These are phyloP conservation scores for Plasmodium inui DNA, from an alignment of 169 alveolate genomes.

Conservation along the genomic window DNA sequence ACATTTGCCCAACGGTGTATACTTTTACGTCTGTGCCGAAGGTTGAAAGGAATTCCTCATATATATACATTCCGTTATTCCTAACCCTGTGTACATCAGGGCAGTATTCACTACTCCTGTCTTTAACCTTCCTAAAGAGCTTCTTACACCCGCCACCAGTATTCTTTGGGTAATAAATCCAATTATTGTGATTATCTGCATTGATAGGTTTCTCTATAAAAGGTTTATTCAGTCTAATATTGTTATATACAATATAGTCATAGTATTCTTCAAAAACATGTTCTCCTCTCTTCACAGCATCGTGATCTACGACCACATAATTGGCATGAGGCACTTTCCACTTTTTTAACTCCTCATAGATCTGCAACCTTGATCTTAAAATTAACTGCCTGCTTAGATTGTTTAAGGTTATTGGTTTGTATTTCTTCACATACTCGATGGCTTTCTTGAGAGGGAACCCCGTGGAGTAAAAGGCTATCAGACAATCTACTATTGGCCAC, in stretches of 20 bases:
- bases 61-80: slow-evolving; percentile 92
- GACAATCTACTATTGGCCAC: slow-evolving; percentile 95
- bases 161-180: slow-evolving; percentile 94
- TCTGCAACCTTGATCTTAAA: slow-evolving; percentile 86
- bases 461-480: slow-evolving; percentile 91
- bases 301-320: slow-evolving; percentile 89
- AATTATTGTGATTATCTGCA: slow-evolving; percentile 98
- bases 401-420: slow-evolving; percentile 75
- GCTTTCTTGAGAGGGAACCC: slow-evolving; percentile 90
- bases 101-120: slow-evolving; percentile 89
- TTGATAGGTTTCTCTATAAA: slow-evolving; percentile 97
- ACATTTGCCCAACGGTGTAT: slow-evolving; percentile 96
- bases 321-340: slow-evolving; percentile 92
- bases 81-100: slow-evolving; percentile 90
- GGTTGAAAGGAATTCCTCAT: slow-evolving; percentile 95
- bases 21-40: slow-evolving; percentile 98
- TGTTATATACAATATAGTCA: slow-evolving; percentile 93
- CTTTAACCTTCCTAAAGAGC: slow-evolving; percentile 89
- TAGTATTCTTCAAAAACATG: slow-evolving; percentile 90
- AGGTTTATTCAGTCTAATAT: slow-evolving; percentile 94
- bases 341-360: slow-evolving; percentile 84
- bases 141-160: slow-evolving; percentile 96
- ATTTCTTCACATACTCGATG: slow-evolving; percentile 74
- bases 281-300: slow-evolving; percentile 86
- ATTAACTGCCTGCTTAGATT: slow-evolving; percentile 76